Conservation (phyloP, 768 basidiomycete genomes). For the Flagelloscypha sp. region DNA sequence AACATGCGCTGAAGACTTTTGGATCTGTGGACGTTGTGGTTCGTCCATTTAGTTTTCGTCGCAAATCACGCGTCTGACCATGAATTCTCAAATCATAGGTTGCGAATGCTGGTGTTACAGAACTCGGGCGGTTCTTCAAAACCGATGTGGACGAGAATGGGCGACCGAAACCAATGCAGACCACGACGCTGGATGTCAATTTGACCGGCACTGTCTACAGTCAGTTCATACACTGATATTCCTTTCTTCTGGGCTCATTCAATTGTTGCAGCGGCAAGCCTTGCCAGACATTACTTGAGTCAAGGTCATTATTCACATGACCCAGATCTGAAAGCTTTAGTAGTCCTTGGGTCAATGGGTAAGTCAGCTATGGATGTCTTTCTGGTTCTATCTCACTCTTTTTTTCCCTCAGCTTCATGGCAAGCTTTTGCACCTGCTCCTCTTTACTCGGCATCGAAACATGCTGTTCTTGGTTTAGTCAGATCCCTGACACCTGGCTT, state of each 20-base stretch:
- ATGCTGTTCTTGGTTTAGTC: constrained; percentile 24
- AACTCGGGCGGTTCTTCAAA: constrained; percentile 21
- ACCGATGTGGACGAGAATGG: neutral
- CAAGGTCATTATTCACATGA: no score
- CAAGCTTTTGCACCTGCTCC: constrained; percentile 17
- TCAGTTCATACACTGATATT: constrained; percentile 17
- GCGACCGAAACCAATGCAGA: neutral
- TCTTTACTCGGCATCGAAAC: constrained; percentile 25
- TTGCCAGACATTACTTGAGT: neutral
- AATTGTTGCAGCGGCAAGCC: neutral
- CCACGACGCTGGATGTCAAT: constrained; percentile 44
- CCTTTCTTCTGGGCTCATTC: no score
- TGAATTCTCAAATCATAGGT: constrained; percentile 21
- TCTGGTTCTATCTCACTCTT: neutral
- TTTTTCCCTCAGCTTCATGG: constrained; percentile 19
- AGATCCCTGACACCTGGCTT: constrained; percentile 17
- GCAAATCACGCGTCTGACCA: constrained; percentile 2
- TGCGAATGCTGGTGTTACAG: constrained; percentile 42
- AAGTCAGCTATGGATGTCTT: neutral
- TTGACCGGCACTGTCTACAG: constrained; percentile 40
- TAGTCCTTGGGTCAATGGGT: constrained; percentile 29
- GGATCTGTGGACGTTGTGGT: constrained; percentile 50
- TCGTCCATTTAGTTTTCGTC: constrained; percentile 10
- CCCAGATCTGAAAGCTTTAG: constrained; percentile 20
- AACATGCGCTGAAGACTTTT: constrained; percentile 35